Evolutionary conservation across 2,329 filamentous ascomycete species (phyloP), one percentile per base, ranked within the genome.

Genomic region (Macrophomina tecta): DNA sequence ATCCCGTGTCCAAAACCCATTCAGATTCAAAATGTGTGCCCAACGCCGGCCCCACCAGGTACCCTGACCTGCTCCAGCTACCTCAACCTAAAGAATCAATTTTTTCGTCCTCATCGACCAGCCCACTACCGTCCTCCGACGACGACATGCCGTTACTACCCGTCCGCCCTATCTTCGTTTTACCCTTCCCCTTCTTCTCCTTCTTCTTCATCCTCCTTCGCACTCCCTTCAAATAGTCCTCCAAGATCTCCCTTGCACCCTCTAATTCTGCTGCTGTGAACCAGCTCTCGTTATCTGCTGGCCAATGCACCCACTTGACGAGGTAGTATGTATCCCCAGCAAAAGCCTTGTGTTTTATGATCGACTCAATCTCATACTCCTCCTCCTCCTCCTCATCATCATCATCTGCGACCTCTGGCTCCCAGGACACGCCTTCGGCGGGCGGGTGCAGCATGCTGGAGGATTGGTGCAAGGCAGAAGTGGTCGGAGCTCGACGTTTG

Each of bases 281-380:
- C 58, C 58, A 62, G 32, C 58, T 62, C 9, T 28, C 30, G 6
- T 62, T 11, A 34, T 62, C 58, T 18, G 9, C 16, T 2, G 58
- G 58, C n/a, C 18, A 62, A 4, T 62, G 30, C 30, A 30, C 58
- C 58, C 58, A 62, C 14, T 49, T 62, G 58, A 62, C 58, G 30
- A 62, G 5, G 18, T 62, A 62, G 12, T 62, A 38, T 16, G 42
- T 38, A 4, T 49, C 30, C 4, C 23, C 40, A 7, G 30, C 58
- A 3, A 49, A 38, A 3, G 16, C 2, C 7, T 62, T 14, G 18
- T 62, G 30, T 2, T 3, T 11, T n/a, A 49, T 28, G 9, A 62
- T 38, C 0, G 30, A 18, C 8, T 62, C 58, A 5, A 62, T 49
- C 12, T 62, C 58, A 30, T 28, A 62, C 12, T 62, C 58, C 4